A percentile compares a stretch with the other conserved stretches of the same genome.
Evolutionary conservation across 805 yeast species (phyloP).

Genomic region (Zygosaccharomyces bisporus): DNA sequence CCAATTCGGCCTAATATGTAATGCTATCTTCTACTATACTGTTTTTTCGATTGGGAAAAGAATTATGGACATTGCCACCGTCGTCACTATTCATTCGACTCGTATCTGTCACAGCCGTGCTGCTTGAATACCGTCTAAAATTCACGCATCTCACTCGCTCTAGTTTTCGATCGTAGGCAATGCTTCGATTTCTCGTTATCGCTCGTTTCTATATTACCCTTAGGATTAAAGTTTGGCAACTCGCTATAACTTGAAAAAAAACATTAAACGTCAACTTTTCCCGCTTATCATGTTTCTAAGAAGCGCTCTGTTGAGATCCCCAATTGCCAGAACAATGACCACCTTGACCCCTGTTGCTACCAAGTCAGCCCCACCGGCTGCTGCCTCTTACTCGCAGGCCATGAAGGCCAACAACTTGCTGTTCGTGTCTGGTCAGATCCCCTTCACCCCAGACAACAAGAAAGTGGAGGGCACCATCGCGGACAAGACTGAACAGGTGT

Average conservation of each 20-base stretch:
- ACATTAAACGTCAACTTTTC: background rate
- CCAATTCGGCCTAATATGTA: no score
- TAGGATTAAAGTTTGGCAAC: background rate
- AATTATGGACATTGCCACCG: no score
- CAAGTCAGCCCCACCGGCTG: slow-evolving; percentile 88
- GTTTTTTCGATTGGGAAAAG: no score
- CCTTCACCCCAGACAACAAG: slow-evolving; percentile 77
- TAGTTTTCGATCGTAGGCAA: slow-evolving; percentile 2
- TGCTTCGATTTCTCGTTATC: slow-evolving; percentile 5
- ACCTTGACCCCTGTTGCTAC: slow-evolving; percentile 52
- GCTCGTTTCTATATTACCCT: no score
- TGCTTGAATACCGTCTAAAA: background rate
- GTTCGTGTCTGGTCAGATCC: slow-evolving; percentile 94
- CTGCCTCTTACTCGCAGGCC: slow-evolving; percentile 96
- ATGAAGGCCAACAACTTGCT: slow-evolving; percentile 83
- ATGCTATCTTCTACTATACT: no score
- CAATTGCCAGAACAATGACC: slow-evolving; percentile 26
- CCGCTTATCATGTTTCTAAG: slow-evolving; percentile 18
- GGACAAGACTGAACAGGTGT: slow-evolving; percentile 72
- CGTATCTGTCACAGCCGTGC: background rate
- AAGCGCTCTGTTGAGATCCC: slow-evolving; percentile 19
- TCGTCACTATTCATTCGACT: background rate
- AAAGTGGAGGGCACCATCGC: slow-evolving; percentile 72
- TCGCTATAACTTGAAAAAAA: background rate
- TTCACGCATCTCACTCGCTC: background rate